phyloP scores from a whole-genome alignment of 345 rosid genomes.

The Gossypium sturtianum region DNA sequence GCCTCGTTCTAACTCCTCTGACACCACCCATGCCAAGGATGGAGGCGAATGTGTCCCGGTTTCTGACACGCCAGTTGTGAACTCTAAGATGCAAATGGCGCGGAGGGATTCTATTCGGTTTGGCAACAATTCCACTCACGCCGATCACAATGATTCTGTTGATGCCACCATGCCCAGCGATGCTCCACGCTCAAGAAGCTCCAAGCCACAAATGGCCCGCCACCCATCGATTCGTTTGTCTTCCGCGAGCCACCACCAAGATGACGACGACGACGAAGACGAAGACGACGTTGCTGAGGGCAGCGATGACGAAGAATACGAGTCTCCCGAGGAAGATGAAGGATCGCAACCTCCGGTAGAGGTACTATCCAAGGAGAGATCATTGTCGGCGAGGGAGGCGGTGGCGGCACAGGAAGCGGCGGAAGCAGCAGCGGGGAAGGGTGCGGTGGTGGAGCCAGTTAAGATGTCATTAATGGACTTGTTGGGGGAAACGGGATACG shows the following conservation, averaged over 20 bases:
- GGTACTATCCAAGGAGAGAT: constrained; percentile 55
- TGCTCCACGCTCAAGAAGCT: constrained; percentile 27
- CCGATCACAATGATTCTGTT: constrained; percentile 24
- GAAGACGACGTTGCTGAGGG: constrained; percentile 15
- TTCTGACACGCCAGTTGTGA: constrained; percentile 22
- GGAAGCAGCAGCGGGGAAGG: constrained; percentile 21
- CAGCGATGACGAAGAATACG: constrained; percentile 17
- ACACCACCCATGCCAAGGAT: constrained; percentile 27
- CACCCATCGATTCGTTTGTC: constrained; percentile 38
- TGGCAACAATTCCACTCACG: constrained; percentile 15
- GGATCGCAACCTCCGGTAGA: constrained; percentile 28
- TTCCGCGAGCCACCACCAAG: constrained; percentile 7
- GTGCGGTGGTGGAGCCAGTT: constrained; percentile 26
- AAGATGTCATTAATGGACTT: constrained; percentile 89
- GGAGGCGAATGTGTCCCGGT: neutral
- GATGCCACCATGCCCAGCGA: constrained; percentile 17
- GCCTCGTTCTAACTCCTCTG: constrained; percentile 19
- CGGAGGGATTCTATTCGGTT: constrained; percentile 20
- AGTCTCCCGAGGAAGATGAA: constrained; percentile 24
- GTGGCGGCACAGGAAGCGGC: constrained; percentile 71
- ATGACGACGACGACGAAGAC: constrained; percentile 15
- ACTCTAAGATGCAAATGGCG: constrained; percentile 5
- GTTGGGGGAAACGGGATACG: constrained; percentile 69
- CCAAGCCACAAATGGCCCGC: constrained; percentile 50
- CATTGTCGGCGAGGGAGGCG: constrained; percentile 74